Evolutionary conservation across 2,329 filamentous ascomycete genomes (phyloP).

Genomic region (Trichoderma sp.): DNA sequence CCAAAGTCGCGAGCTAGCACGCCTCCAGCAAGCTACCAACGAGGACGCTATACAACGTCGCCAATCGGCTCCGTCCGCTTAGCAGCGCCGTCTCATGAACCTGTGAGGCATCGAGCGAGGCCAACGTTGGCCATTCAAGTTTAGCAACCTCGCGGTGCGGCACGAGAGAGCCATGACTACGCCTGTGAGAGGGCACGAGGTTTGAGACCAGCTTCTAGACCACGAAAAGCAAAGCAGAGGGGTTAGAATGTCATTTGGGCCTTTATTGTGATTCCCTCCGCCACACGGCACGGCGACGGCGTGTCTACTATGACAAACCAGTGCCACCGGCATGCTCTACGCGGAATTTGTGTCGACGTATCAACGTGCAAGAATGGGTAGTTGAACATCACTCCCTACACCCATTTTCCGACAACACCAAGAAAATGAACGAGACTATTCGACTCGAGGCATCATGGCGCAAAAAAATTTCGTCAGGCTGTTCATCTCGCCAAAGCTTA

Average conservation of each 20-base stretch:
- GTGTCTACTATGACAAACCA: not conserved
- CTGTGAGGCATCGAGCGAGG: not conserved
- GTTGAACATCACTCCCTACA: not conserved
- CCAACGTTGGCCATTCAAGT: not conserved
- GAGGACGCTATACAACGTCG: not conserved
- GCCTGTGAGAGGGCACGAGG: not conserved
- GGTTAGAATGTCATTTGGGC: not conserved
- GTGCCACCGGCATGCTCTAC: not conserved
- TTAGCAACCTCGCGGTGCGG: not conserved
- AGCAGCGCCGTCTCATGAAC: not conserved
- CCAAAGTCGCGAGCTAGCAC: not conserved
- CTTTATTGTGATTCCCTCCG: not conserved
- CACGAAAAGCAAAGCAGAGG: not conserved
- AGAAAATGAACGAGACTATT: not conserved
- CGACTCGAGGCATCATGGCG: not conserved
- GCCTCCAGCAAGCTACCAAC: not conserved
- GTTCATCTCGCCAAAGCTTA: not conserved
- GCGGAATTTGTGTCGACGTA: not conserved
- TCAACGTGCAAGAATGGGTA: not conserved
- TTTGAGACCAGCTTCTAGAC: slow-evolving; percentile 5
- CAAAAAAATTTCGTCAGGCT: not conserved
- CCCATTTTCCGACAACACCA: not conserved
- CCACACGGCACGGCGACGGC: not conserved
- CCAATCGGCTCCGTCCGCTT: slow-evolving; percentile 16
- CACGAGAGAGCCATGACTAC: not conserved